Evolutionary conservation across 1,284 basidiomycete genomes (phyloP), one percentile per base, ranked within the genome.

Genomic region (Sporisorium sorghi): DNA sequence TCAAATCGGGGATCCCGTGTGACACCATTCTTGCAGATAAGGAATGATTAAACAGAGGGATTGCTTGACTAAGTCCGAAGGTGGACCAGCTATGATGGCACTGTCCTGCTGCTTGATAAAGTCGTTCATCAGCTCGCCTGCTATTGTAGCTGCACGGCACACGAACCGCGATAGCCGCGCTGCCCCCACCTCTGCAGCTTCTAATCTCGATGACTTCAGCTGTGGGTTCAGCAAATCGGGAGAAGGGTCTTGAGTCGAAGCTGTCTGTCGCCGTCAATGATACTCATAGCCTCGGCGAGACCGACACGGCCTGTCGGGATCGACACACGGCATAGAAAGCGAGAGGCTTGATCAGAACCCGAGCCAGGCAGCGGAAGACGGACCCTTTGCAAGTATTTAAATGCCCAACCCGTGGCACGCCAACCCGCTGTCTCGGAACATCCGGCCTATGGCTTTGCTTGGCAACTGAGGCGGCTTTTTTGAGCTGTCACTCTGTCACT

Each of bases 141-240:
- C n/a, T n/a, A n/a, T n/a, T n/a, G n/a, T n/a, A n/a, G n/a, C n/a
- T n/a, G n/a, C n/a, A n/a, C n/a, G n/a, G n/a, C 44, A n/a, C 44
- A 17, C 26, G 28, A 17, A 5, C 44, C 44, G 26, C 44, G 44
- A 17, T 44, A 44, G 24, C 44, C 17, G 44, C 44, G 26, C 24
- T 26, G n/a, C 14, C 23, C 33, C 33, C 8, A 14, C 33, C 33
- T 35, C 17, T 46, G 30, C n/a, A n/a, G n/a, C n/a, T n/a, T 46
- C 44, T 28, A 46, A 46, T 46, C 44, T 46, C 44, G 44, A 46
- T 46, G 44, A 46, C 26, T 30, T 46, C n/a, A 17, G 5, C 24
- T 9, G 10, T 10, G 44, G 15, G 44, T 12, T 26, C 10, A 3
- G 15, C n/a, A 37, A 46, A 46, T 28, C 44, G 44, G 44, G 44